phyloP scores from a whole-genome alignment of 306 rosid species.

The Medicago ruthenica region DNA sequence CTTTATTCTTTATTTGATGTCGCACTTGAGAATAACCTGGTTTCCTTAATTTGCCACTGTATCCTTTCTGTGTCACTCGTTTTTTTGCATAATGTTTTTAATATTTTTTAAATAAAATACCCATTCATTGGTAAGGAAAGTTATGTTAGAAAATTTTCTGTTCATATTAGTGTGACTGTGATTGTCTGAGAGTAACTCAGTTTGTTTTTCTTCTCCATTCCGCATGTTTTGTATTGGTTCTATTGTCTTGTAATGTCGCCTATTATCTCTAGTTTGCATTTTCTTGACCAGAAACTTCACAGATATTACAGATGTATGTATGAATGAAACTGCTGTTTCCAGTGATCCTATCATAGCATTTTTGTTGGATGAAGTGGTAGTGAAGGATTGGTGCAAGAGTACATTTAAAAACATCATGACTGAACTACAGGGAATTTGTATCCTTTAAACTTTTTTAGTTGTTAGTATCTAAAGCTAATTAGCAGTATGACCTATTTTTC shows the following conservation, averaged over 20 bases:
- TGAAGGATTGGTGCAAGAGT: conserved; percentile 98
- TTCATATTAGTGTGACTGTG: conserved; percentile 26
- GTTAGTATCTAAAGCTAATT: conserved; percentile 32
- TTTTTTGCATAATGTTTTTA: conserved; percentile 11
- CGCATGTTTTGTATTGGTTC: not conserved
- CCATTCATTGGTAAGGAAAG: conserved; percentile 16
- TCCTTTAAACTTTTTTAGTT: conserved; percentile 56
- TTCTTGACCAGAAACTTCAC: conserved; percentile 67
- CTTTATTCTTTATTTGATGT: conserved; percentile 92
- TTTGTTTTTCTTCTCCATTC: not conserved
- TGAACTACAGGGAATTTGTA: conserved; percentile 87
- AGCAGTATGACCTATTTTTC: conserved; percentile 15
- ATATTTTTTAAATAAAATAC: not conserved
- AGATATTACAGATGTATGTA: conserved; percentile 98
- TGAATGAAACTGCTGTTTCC: conserved; percentile 98
- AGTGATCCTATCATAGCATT: conserved; percentile 97
- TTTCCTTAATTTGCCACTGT: conserved; percentile 92
- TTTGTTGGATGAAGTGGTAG: conserved; percentile 99
- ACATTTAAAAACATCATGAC: conserved; percentile 69
- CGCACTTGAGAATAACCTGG: conserved; percentile 93
- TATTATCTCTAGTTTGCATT: conserved; percentile 31
- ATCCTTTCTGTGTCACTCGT: conserved; percentile 58
- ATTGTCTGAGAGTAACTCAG: not conserved
- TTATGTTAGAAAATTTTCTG: conserved; percentile 3
- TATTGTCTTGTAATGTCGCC: not conserved